phyloP scores from a whole-genome alignment of 1,139 yeast genomes.

The Yamadazyma triangularis region DNA sequence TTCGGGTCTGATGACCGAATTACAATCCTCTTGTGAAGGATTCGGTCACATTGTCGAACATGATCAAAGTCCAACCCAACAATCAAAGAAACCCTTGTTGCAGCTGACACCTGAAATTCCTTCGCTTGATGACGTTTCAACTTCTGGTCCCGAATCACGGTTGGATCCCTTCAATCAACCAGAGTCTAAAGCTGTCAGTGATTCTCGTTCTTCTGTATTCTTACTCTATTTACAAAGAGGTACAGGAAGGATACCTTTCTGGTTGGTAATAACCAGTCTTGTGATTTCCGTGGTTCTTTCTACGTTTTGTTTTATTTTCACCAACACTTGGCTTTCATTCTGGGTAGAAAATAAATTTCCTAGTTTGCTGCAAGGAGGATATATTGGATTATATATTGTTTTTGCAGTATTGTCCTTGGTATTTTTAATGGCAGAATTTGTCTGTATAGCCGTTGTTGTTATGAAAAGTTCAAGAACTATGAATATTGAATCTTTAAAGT shows the following conservation, averaged over 20 bases:
- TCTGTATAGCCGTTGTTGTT: constrained; percentile 47
- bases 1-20: constrained; percentile 35
- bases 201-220: constrained; percentile 24
- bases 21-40: constrained; percentile 19
- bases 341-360: constrained; percentile 66
- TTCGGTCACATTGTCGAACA: constrained; percentile 20
- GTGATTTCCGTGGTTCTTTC: constrained; percentile 29
- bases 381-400: constrained; percentile 70
- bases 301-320: constrained; percentile 60
- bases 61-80: constrained; percentile 2
- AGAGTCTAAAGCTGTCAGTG: constrained; percentile 38
- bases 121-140: constrained; percentile 16
- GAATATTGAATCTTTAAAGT: constrained; percentile 49
- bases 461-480: constrained; percentile 43
- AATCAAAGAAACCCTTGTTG: no score
- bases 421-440: constrained; percentile 41
- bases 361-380: constrained; percentile 44
- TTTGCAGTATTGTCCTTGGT: constrained; percentile 41
- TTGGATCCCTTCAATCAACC: no score
- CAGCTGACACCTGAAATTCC: no score
- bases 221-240: constrained; percentile 52
- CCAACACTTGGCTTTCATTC: constrained; percentile 80
- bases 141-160: no score
- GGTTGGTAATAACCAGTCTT: constrained; percentile 9
- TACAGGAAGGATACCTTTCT: constrained; percentile 38